Percentiles rank a stretch among this genome's conserved stretches.
Conservation (phyloP, 2,329 filamentous ascomycete species). For the Plenodomus biglobosus region DNA sequence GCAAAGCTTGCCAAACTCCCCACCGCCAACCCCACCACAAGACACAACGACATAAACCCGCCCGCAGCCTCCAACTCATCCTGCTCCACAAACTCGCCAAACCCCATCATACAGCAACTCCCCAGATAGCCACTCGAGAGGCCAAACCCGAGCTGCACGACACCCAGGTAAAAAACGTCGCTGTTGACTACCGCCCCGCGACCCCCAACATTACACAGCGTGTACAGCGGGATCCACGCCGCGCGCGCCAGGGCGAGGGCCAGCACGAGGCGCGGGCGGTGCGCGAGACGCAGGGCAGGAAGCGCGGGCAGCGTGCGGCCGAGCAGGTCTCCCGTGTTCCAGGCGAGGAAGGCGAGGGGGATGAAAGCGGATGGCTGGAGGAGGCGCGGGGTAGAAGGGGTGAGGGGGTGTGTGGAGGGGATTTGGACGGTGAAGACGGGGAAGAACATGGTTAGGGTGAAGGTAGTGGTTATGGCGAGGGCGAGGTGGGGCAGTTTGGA, state of each 20-base stretch:
- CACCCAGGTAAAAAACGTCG: constrained; percentile 82
- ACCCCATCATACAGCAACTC: constrained; percentile 88
- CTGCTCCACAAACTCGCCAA: constrained; percentile 76
- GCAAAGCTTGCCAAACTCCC: constrained; percentile 88
- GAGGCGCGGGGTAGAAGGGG: constrained; percentile 55
- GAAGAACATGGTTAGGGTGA: constrained; percentile 87
- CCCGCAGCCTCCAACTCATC: constrained; percentile 86
- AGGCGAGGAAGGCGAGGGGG: constrained; percentile 85
- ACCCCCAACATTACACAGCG: constrained; percentile 84
- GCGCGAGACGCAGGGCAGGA: constrained; percentile 58
- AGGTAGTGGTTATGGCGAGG: constrained; percentile 76
- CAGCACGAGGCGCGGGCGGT: constrained; percentile 69
- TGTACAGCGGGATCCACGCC: constrained; percentile 78
- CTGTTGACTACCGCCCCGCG: constrained; percentile 68
- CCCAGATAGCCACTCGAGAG: constrained; percentile 84
- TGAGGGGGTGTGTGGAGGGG: constrained; percentile 42
- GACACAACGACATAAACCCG: constrained; percentile 88
- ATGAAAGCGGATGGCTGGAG: constrained; percentile 79
- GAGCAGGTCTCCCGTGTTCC: constrained; percentile 84
- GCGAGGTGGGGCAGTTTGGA: constrained; percentile 78
- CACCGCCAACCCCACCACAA: constrained; percentile 78
- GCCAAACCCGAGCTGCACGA: constrained; percentile 84
- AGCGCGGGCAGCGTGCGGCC: constrained; percentile 70
- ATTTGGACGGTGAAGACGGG: constrained; percentile 77
- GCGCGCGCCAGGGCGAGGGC: constrained; percentile 65